Percentiles rank a stretch among this genome's conserved stretches.
Evolutionary conservation across 2,329 filamentous ascomycete genomes (phyloP).

Genomic region (Venturia oleaginea): DNA sequence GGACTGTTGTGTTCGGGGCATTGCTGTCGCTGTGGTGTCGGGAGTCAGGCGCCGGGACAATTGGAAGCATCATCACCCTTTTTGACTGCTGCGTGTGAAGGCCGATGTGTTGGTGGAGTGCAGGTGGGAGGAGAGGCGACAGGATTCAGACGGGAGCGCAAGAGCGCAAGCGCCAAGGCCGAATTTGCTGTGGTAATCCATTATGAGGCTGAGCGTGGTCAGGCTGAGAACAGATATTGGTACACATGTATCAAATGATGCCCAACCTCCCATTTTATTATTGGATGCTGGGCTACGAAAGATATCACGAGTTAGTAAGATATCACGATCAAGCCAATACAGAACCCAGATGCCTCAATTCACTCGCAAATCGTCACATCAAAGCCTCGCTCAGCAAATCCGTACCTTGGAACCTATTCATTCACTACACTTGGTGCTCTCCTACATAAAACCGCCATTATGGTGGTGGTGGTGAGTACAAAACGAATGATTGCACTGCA

Average conservation of each 20-base stretch:
- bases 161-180: not conserved
- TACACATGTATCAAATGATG: too few species aligned
- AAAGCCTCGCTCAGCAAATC: not conserved
- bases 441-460: not conserved
- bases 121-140: not conserved
- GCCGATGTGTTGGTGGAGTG: not conserved
- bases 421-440: not conserved
- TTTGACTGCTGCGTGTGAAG: not conserved
- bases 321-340: not conserved
- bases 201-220: not conserved
- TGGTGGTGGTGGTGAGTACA: not conserved
- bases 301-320: too few species aligned
- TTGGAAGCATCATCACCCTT: constrained; percentile 1
- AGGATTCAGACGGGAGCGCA: not conserved
- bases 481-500: not conserved
- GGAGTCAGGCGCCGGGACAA: not conserved
- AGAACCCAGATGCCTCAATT: too few species aligned
- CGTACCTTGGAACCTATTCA: not conserved
- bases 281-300: too few species aligned
- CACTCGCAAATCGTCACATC: too few species aligned
- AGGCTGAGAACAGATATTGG: too few species aligned
- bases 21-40: constrained; percentile 2
- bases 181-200: not conserved
- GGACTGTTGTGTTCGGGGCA: not conserved
- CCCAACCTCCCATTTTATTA: too few species aligned